Conservation (phyloP, 140 eudicot genomes). For the Erigeron philadelphicus region DNA sequence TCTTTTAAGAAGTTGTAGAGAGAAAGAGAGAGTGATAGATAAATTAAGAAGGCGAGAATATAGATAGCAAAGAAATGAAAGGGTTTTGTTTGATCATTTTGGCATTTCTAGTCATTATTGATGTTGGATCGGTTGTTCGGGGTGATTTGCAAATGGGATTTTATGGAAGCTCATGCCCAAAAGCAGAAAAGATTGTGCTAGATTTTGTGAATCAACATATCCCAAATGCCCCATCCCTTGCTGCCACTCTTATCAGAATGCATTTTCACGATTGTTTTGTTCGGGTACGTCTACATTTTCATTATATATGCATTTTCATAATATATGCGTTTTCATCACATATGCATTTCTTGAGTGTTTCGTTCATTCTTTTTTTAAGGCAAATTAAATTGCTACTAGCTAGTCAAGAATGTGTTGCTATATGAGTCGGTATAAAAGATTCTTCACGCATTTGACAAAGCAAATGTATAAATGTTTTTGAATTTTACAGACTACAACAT, state of each 20-base stretch:
- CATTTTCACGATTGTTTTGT: constrained; percentile 83
- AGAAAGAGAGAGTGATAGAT: not conserved
- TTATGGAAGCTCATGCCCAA: constrained; percentile 56
- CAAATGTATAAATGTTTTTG: no score
- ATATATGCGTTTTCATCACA: not conserved
- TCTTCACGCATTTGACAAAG: no score
- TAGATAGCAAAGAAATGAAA: constrained; percentile 23
- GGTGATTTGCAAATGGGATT: constrained; percentile 48
- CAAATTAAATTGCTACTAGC: no score
- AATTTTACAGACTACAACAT: no score
- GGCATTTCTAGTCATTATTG: constrained; percentile 23
- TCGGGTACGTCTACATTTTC: constrained; percentile 41
- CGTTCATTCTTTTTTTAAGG: no score
- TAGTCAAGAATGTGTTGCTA: no score
- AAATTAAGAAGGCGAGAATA: not conserved
- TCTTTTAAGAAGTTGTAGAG: not conserved
- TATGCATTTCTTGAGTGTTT: no score
- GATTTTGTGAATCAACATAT: constrained; percentile 58
- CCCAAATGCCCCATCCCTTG: constrained; percentile 67
- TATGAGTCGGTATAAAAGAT: no score
- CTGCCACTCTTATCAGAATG: constrained; percentile 66
- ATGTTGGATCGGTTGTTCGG: constrained; percentile 26
- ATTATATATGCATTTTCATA: not conserved
- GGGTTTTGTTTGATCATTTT: constrained; percentile 27
- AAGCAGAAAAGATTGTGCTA: constrained; percentile 65